These are phyloP conservation scores for Berberis vulgaris DNA, from an alignment of 164 flowering plant species.

Conservation along the genomic window DNA sequence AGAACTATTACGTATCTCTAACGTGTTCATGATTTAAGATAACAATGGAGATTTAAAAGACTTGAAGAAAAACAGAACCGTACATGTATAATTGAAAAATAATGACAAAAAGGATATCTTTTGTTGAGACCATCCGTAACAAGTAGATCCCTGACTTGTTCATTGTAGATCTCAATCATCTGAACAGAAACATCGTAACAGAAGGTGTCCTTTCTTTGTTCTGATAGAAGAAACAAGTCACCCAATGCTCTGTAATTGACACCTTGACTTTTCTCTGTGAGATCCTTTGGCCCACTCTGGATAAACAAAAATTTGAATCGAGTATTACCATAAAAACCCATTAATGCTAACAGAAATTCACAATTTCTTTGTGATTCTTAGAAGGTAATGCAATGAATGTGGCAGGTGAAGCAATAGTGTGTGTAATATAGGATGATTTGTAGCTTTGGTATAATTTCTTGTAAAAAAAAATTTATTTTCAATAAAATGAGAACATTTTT, in stretches of 20 bases:
- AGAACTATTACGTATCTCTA: conserved; percentile 93
- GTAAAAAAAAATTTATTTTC: not conserved
- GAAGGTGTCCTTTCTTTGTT: conserved; percentile 77
- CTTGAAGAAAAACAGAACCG: not conserved
- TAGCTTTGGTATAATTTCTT: too few species aligned
- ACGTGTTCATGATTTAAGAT: conserved; percentile 58
- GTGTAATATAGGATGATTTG: too few species aligned
- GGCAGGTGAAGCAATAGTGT: too few species aligned
- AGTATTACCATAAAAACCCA: not conserved
- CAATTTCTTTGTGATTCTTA: too few species aligned
- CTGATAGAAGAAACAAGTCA: conserved; percentile 73
- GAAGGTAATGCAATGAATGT: too few species aligned
- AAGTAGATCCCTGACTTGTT: conserved; percentile 97
- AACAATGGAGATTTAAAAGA: conserved; percentile 2
- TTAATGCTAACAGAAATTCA: not conserved
- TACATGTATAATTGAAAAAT: conserved; percentile 1
- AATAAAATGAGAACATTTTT: not conserved
- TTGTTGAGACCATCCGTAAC: conserved; percentile 70
- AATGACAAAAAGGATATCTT: conserved; percentile 74
- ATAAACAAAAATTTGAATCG: conserved; percentile 10
- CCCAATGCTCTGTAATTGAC: conserved; percentile 89
- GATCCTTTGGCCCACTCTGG: conserved; percentile 84
- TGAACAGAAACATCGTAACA: conserved; percentile 84
- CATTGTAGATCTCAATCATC: conserved; percentile 98
- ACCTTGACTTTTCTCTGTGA: conserved; percentile 77